Evolutionary conservation across 768 basidiomycete species (phyloP), one percentile per base, ranked within the genome.

Genomic region (Heimioporus sp.): DNA sequence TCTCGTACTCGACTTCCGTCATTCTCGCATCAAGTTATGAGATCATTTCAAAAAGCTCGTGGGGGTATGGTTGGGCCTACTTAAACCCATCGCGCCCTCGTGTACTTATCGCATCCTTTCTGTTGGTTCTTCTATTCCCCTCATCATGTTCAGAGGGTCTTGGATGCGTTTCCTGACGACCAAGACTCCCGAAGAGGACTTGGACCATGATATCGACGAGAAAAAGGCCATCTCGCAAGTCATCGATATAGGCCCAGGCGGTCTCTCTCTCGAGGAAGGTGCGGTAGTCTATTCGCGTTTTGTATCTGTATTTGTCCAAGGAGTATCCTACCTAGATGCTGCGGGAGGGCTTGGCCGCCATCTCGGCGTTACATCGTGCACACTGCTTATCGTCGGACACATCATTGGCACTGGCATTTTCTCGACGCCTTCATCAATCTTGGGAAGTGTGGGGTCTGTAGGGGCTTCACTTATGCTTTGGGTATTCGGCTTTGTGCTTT

Each of bases 321-420:
- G 21, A 42, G 2, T n/a, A 13, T 21, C 28, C n/a, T 24, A 5
- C 19, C 2, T 45, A 80, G 81, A 74, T 54, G 66, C 74, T 5
- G 77, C 78, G 4, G 81, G 81, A 21, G 81, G 81, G 8, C 79
- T 82, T 67, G 80, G 81, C 2, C 74, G 81, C 36, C 80, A 83
- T 59, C 68, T 82, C 0, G 80, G 81, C 9, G 72, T 82, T 2
- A 77, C 78, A 49, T 79, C 75, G 38, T 82, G 80, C 53, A 82
- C 81, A 0, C 73, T 82, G 56, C 69, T 81, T 17, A 81, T 81
- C 34, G 75, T 82, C 24, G 81, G 81, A 0, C 73, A 74, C 24
- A 80, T 84, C 50, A 82, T 83, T 54, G 81, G 82, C 0, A 84
- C 82, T 0, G 82, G 81, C 17, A 83, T 85, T 52, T 84, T 83